Evolutionary conservation across 176 grass and related monocot genomes (phyloP), one percentile per base, ranked within the genome.

Genomic region (Oryza nivara): DNA sequence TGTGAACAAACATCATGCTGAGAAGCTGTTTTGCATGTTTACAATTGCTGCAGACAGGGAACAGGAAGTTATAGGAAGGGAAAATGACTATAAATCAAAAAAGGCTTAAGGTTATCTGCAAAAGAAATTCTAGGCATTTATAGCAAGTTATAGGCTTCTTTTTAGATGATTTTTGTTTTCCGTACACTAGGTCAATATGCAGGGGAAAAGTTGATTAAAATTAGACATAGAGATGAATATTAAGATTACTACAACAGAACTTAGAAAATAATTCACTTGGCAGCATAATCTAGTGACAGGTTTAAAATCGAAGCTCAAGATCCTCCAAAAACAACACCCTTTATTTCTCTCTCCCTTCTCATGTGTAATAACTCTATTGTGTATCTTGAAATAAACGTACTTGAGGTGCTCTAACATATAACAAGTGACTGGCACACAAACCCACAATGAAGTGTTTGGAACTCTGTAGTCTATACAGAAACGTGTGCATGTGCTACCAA

Each of bases 151-250:
- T 45, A 79, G 67, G 11, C 9, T 10, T 70, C 47, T n/a, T 58
- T 30, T 72, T 61, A 44, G 68, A 52, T 23, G 23, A 13, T 45
- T 60, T 73, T 48, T 23, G 36, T 6, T 70, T 71, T 19, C 43
- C 17, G 48, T 36, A n/a, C 36, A 6, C 9, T 52, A 72, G 22
- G 35, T 49, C 38, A 17, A 56, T 61, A 60, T 79, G 65, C 10
- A 45, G 11, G 32, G 6, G 7, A 54, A 80, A 34, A 1, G 36
- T 81, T 49, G 11, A 67, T 70, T 69, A 26, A 68, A 70, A 81
- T 81, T 70, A 81, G 67, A 23, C 47, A 26, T 70, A 40, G 11
- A 71, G 56, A 71, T 56, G 30, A 34, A 35, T 81, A 32, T 71
- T 68, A 81, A 80, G 8, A 14, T 81, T 81, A 38, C 9, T 3